Conservation (phyloP, 768 basidiomycete genomes). For the Calocera cornea region DNA sequence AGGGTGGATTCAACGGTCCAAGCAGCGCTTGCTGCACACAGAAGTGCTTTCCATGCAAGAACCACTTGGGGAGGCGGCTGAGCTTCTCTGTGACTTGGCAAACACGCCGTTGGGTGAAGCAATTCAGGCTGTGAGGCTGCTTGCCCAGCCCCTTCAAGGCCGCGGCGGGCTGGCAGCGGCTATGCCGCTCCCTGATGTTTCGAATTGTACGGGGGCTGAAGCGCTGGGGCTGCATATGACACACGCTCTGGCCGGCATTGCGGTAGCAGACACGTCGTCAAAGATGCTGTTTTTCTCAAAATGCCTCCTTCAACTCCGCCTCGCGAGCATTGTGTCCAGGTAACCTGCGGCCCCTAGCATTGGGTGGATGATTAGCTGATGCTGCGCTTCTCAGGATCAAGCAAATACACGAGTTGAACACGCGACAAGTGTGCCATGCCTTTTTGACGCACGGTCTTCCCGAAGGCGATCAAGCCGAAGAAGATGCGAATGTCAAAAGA, state of each 20-base stretch:
- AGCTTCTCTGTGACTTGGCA: background rate
- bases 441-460: background rate
- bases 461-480: background rate
- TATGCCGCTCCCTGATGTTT: no score
- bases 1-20: background rate
- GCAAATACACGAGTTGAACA: background rate
- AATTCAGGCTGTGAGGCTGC: background rate
- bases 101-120: background rate
- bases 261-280: background rate
- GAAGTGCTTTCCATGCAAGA: background rate
- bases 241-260: background rate
- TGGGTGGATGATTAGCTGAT: background rate
- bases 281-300: background rate
- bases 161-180: no score
- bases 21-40: background rate
- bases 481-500: background rate
- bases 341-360: background rate
- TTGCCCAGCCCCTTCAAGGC: background rate
- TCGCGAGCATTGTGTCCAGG: background rate
- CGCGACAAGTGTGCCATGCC: background rate
- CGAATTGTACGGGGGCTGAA: no score
- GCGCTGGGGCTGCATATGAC: background rate
- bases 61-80: background rate
- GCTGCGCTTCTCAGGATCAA: background rate
- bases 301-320: background rate